These are phyloP conservation scores for Aciculosporium take DNA, from an alignment of 2,329 filamentous ascomycete genomes.

Conservation along the genomic window DNA sequence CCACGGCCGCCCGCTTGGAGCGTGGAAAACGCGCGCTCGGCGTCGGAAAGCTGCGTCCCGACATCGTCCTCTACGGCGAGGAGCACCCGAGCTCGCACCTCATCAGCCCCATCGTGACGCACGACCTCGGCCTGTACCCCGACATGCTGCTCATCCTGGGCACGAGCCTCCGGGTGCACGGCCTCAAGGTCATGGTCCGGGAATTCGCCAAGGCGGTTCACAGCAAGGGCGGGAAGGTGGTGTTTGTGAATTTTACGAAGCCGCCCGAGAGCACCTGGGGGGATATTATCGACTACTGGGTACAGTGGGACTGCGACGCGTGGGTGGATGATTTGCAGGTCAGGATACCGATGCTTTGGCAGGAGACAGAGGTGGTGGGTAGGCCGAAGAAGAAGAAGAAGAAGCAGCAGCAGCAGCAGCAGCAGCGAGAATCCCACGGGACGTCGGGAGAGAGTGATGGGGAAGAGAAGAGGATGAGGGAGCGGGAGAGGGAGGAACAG, in stretches of 20 bases:
- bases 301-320: constrained; percentile 61
- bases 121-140: constrained; percentile 49
- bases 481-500: constrained; percentile 23
- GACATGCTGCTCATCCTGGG: constrained; percentile 57
- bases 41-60: constrained; percentile 53
- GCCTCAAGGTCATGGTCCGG: constrained; percentile 54
- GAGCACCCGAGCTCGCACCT: constrained; percentile 55
- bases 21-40: constrained; percentile 52
- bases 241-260: constrained; percentile 62
- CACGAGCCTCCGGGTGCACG: constrained; percentile 57
- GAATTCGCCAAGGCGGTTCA: constrained; percentile 62
- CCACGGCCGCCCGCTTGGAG: constrained; percentile 47
- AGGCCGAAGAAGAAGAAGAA: constrained; percentile 27
- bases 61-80: constrained; percentile 63
- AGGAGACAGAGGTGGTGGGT: constrained; percentile 35
- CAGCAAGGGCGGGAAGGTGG: constrained; percentile 50
- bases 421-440: constrained; percentile 19
- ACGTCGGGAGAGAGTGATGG: constrained; percentile 13
- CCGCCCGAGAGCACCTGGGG: constrained; percentile 59
- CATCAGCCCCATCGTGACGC: constrained; percentile 53
- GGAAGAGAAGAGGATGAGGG: constrained; percentile 18
- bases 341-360: constrained; percentile 46
- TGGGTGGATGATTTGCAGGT: constrained; percentile 52
- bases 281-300: constrained; percentile 59
- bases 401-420: constrained; percentile 25